phyloP scores from a whole-genome alignment of 2,329 filamentous ascomycete genomes.

The Ascomycota sp. region DNA sequence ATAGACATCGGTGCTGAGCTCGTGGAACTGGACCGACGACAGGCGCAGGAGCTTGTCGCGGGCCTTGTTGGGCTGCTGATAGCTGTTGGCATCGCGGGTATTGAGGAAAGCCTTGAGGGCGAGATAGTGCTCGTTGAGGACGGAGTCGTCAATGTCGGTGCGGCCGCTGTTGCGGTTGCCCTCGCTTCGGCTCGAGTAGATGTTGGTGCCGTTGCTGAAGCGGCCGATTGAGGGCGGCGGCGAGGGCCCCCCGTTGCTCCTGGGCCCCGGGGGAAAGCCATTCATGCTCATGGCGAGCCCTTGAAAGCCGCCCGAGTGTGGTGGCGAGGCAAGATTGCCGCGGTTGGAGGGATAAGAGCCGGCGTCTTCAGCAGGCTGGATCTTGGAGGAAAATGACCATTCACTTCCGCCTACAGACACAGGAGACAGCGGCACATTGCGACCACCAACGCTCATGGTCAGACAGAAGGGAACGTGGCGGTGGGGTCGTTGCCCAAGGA shows the following conservation, averaged over 20 bases:
- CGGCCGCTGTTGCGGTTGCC: constrained; percentile 36
- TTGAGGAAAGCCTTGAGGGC: constrained; percentile 60
- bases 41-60: constrained; percentile 85
- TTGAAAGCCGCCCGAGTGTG: constrained; percentile 43
- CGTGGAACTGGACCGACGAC: constrained; percentile 84
- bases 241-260: constrained; percentile 46
- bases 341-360: constrained; percentile 30
- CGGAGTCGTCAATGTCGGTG: constrained; percentile 38
- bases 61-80: constrained; percentile 65
- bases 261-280: constrained; percentile 34
- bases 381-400: constrained; percentile 49
- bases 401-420: constrained; percentile 70
- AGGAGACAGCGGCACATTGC: constrained; percentile 61
- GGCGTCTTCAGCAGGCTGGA: constrained; percentile 33
- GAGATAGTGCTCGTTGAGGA: constrained; percentile 63
- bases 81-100: constrained; percentile 55
- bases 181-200: constrained; percentile 47
- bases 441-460: constrained; percentile 42
- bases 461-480: constrained; percentile 7
- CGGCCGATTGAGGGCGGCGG: constrained; percentile 75
- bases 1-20: constrained; percentile 92
- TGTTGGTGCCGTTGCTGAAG: constrained; percentile 59
- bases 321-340: constrained; percentile 45
- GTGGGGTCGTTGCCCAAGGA: constrained; percentile 7
- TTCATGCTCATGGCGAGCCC: constrained; percentile 37